Evolutionary conservation across 2,329 filamentous ascomycete genomes (phyloP).

Genomic region (Alternaria sp.): DNA sequence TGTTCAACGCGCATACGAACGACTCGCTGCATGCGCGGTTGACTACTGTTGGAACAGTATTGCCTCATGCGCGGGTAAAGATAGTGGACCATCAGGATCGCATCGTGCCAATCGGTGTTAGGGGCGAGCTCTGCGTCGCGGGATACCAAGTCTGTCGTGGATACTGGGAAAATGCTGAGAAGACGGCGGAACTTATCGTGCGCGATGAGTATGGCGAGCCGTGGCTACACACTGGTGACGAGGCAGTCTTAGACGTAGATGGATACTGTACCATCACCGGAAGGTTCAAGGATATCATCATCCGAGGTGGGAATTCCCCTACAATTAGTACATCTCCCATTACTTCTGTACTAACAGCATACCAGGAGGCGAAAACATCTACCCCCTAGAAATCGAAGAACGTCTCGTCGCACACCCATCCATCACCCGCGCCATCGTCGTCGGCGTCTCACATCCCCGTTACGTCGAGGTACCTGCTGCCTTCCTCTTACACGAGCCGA

Average conservation of each 20-base stretch:
- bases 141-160: slow-evolving; percentile 78
- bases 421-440: slow-evolving; percentile 72
- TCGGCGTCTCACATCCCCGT: slow-evolving; percentile 73
- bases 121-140: slow-evolving; percentile 79
- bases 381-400: slow-evolving; percentile 80
- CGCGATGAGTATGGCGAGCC: slow-evolving; percentile 67
- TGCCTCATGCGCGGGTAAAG: slow-evolving; percentile 79
- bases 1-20: slow-evolving; percentile 81
- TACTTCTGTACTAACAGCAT: neutral
- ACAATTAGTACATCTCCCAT: neutral
- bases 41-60: slow-evolving; percentile 76
- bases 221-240: slow-evolving; percentile 53
- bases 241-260: slow-evolving; percentile 51
- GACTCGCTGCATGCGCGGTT: slow-evolving; percentile 73
- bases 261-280: slow-evolving; percentile 77
- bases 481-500: slow-evolving; percentile 60
- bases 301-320: slow-evolving; percentile 62
- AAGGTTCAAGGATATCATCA: slow-evolving; percentile 82
- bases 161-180: slow-evolving; percentile 74
- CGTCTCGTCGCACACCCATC: slow-evolving; percentile 71
- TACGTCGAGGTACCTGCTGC: slow-evolving; percentile 78
- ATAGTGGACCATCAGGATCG: slow-evolving; percentile 74
- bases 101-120: slow-evolving; percentile 71
- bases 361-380: slow-evolving; percentile 53
- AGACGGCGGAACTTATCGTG: slow-evolving; percentile 76